Conservation (phyloP, 768 basidiomycete genomes). For the Russula griseocarnosa region DNA sequence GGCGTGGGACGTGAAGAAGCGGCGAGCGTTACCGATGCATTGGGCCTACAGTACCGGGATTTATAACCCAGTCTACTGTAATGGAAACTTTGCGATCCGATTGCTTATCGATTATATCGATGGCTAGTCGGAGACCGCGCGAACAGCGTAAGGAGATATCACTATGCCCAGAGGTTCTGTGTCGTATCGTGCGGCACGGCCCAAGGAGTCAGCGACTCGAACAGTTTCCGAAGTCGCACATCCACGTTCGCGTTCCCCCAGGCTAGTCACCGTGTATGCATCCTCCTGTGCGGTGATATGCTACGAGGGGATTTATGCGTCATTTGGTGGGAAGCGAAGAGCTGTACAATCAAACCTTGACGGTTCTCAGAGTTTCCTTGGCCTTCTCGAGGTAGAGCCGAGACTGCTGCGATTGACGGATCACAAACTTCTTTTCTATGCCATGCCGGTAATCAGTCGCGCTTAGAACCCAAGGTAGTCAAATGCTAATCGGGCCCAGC, state of each 20-base stretch:
- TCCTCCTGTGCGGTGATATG: not conserved
- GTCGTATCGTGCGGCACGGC: not conserved
- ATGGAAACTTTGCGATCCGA: not conserved
- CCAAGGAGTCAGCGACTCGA: not conserved
- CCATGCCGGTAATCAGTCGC: conserved; percentile 1
- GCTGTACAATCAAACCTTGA: not conserved
- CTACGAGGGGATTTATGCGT: not conserved
- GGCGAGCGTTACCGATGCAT: not conserved
- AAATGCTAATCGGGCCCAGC: not conserved
- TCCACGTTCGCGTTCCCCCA: not conserved
- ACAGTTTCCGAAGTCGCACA: too few species aligned
- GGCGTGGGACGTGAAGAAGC: not conserved
- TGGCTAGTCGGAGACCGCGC: not conserved
- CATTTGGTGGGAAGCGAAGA: not conserved
- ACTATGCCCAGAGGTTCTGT: not conserved
- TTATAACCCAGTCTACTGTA: not conserved
- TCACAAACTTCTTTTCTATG: not conserved
- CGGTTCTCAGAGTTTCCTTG: not conserved
- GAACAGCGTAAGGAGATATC: not conserved
- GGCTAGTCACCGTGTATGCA: not conserved
- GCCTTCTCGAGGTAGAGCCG: conserved; percentile 11
- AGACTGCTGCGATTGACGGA: conserved; percentile 5
- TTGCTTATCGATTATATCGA: not conserved
- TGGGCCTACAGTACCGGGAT: not conserved
- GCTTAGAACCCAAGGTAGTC: not conserved